phyloP scores from a whole-genome alignment of 371 early-diverging fungal genomes.

The Nosema muscidifuracis region DNA sequence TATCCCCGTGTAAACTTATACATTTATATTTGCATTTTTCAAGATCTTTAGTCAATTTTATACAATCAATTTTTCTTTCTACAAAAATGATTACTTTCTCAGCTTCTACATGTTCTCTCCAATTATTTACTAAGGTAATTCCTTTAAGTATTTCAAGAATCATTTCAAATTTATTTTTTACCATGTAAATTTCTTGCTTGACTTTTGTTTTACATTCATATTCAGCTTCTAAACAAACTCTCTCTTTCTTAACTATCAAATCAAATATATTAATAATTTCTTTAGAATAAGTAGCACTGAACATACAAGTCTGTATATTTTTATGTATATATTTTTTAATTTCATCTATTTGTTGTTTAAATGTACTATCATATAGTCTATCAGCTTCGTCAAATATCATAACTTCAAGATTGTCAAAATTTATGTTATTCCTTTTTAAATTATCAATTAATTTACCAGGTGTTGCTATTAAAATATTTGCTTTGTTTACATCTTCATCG shows the following conservation, averaged over 20 bases:
- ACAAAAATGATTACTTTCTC: slow-evolving; percentile 88
- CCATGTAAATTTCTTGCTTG: slow-evolving; percentile 76
- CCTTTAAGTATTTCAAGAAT: slow-evolving; percentile 77
- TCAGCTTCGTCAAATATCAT: slow-evolving; percentile 98
- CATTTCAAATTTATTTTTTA: slow-evolving; percentile 76
- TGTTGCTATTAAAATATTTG: slow-evolving; percentile 80
- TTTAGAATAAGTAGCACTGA: slow-evolving; percentile 55
- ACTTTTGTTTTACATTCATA: slow-evolving; percentile 45
- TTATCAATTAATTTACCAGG: slow-evolving; percentile 87
- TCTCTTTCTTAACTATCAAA: slow-evolving; percentile 26
- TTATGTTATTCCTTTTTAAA: slow-evolving; percentile 76
- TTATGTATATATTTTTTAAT: slow-evolving; percentile 38
- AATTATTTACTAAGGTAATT: slow-evolving; percentile 9
- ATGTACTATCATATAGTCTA: slow-evolving; percentile 93
- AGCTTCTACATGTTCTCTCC: slow-evolving; percentile 15
- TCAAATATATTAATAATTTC: slow-evolving; percentile 43
- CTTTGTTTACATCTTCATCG: slow-evolving; percentile 67
- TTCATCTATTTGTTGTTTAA: slow-evolving; percentile 75
- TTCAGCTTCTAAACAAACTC: slow-evolving; percentile 44
- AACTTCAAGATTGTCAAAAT: slow-evolving; percentile 73
- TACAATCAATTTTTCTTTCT: slow-evolving; percentile 74
- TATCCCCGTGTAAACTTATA: slow-evolving; percentile 48
- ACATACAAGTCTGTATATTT: slow-evolving; percentile 41
- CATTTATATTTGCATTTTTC: slow-evolving; percentile 74
- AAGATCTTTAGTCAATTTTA: slow-evolving; percentile 71